Evolutionary conservation across 2,329 filamentous ascomycete genomes (phyloP), one percentile per base, ranked within the genome.

Genomic region (Ophiocordyceps australis): DNA sequence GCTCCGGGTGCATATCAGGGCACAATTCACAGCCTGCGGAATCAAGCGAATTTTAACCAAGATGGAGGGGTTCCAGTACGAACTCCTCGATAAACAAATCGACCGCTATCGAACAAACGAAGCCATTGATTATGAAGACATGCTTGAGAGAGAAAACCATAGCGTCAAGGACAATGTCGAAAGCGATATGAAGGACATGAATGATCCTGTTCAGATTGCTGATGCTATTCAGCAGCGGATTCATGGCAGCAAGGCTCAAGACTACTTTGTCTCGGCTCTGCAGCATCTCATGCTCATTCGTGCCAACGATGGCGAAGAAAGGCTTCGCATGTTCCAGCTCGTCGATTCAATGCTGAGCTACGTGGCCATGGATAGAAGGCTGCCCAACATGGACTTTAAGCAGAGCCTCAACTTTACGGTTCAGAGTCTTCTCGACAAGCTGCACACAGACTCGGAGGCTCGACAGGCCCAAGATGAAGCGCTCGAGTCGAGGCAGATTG

Each of bases 311-410:
- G 77, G 78, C 25, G 89, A 95, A 45, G 89, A 98, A 50, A 73
- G 83, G 10, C 55, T 94, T 33, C 74, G 82, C 25, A 89, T 94
- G 76, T 98, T 95, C 54, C 89, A 95, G 57, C 69, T 98, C 16
- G 85, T 95, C 16, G 89, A 98, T 52, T 76, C 81, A n/a, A 95
- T 95, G 83, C 71, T 98, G 36, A 93, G 83, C 51, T 95, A 95
- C 50, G 86, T 98, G 34, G 86, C 86, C 40, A 98, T 98, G 86
- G 89, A 98, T 50, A 71, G 89, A 43, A 69, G 89, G 35, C 54
- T 95, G 35, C 89, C 89, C 20, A 86, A 98, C 50, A 86, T 95
- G 73, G 89, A 98, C 48, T 67, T 98, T 31, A 94, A 94, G 57
- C 86, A 95, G 50, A 92, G 83, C 44, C 67, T 98, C 36, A 94